Conservation (phyloP, 1,284 basidiomycete genomes). For the Chalciporus sp. region DNA sequence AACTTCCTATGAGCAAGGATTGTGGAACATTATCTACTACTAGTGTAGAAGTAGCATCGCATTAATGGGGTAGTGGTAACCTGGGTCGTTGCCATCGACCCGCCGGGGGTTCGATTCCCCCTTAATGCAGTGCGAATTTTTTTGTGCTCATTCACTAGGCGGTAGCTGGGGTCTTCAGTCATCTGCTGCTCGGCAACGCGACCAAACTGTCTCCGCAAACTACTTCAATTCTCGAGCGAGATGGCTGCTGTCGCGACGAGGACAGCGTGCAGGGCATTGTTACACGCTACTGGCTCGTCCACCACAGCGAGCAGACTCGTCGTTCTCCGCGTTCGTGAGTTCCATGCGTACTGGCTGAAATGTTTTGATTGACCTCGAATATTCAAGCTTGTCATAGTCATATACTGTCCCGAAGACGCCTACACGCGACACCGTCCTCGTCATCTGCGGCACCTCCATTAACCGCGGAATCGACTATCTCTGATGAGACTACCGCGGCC, state of each 20-base stretch:
- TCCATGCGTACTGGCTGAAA: not conserved
- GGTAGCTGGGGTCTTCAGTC: not conserved
- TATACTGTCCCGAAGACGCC: not conserved
- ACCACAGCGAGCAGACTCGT: not conserved
- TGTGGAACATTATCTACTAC: no score
- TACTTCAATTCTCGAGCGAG: not conserved
- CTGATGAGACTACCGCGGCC: not conserved
- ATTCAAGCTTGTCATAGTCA: conserved; percentile 6
- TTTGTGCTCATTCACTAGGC: not conserved
- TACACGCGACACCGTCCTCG: not conserved
- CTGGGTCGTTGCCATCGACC: conserved; percentile 47
- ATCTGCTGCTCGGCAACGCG: not conserved
- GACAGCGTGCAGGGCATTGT: conserved; percentile 1
- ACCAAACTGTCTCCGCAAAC: not conserved
- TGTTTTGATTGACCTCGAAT: not conserved
- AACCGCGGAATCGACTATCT: not conserved
- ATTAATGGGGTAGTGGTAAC: conserved; percentile 36
- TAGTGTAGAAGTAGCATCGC: not conserved
- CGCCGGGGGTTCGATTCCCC: conserved; percentile 78
- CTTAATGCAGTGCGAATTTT: conserved; percentile 47
- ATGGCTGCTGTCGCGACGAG: not conserved
- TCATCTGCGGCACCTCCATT: not conserved
- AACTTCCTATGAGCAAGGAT: no score
- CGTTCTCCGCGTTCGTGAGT: conserved; percentile 17
- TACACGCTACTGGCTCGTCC: not conserved